Conservation (phyloP, 306 rosid species). For the barrel medic (Medicago truncatula) region DNA sequence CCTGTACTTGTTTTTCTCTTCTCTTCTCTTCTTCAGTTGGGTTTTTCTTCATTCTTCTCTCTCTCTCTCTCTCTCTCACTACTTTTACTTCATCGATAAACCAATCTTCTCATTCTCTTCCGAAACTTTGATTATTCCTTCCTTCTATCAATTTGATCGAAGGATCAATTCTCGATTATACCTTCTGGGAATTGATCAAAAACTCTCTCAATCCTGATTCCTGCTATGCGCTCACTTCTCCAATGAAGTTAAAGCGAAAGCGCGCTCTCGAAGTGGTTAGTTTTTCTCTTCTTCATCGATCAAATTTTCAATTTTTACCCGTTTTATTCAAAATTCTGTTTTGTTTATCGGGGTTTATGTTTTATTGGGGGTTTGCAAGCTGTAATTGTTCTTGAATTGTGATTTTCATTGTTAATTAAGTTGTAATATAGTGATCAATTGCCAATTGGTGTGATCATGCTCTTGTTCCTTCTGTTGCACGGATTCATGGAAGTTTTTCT, state of each 20-base stretch:
- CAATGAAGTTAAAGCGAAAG: conserved; percentile 89
- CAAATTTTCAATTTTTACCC: conserved; percentile 2
- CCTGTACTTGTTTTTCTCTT: background rate
- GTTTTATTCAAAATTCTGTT: background rate
- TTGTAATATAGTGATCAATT: background rate
- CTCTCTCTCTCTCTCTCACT: background rate
- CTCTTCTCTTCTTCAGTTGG: background rate
- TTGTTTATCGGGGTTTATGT: conserved; percentile 45
- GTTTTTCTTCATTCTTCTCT: background rate
- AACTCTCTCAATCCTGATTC: conserved; percentile 41
- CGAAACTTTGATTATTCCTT: conserved; percentile 37
- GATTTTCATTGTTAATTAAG: conserved; percentile 31
- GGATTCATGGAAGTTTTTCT: background rate
- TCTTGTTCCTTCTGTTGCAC: conserved; percentile 2
- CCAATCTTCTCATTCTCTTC: conserved; percentile 43
- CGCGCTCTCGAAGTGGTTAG: conserved; percentile 98
- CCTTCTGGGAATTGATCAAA: conserved; percentile 58
- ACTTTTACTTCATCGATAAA: conserved; percentile 35
- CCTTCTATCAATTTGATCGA: background rate
- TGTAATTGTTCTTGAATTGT: conserved; percentile 26
- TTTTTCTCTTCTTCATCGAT: conserved; percentile 33
- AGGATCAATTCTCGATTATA: conserved; percentile 50
- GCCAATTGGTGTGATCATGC: background rate
- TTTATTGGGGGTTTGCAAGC: conserved; percentile 30
- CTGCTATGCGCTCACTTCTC: conserved; percentile 77